Evolutionary conservation across 148 eudicot genomes (phyloP).

Genomic region (Arctostaphylos glauca): DNA sequence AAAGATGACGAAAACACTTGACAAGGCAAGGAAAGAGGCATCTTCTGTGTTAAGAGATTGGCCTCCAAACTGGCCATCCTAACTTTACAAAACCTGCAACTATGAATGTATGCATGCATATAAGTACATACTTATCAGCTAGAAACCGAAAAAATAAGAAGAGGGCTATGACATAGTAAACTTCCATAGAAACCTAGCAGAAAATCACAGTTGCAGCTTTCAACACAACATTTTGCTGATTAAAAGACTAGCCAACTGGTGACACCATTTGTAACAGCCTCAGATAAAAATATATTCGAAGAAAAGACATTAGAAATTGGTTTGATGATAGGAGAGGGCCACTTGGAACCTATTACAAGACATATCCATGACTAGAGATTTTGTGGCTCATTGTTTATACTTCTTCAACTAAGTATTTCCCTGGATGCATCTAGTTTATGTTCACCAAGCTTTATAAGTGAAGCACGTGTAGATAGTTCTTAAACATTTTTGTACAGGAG

Average conservation of each 20-base stretch:
- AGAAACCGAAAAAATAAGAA: background rate
- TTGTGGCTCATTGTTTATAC: background rate
- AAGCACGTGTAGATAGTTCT: background rate
- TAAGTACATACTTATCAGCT: background rate
- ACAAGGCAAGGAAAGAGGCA: background rate
- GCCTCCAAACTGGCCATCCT: slow-evolving; percentile 1
- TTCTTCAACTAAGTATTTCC: background rate
- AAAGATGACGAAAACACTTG: background rate
- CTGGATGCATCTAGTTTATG: background rate
- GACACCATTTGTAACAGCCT: background rate
- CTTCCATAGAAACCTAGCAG: background rate
- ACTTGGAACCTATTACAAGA: background rate
- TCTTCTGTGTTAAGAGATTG: background rate
- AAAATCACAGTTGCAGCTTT: background rate
- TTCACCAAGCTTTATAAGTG: background rate
- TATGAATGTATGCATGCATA: background rate
- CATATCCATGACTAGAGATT: background rate
- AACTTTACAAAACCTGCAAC: background rate
- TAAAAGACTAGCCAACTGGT: background rate
- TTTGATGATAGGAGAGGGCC: background rate
- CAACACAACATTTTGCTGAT: background rate
- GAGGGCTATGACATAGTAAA: background rate
- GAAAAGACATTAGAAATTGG: background rate
- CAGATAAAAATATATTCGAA: background rate
- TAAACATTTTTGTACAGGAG: background rate